phyloP scores from a whole-genome alignment of 768 basidiomycete species.

The Kwoniella mangroviensis region DNA sequence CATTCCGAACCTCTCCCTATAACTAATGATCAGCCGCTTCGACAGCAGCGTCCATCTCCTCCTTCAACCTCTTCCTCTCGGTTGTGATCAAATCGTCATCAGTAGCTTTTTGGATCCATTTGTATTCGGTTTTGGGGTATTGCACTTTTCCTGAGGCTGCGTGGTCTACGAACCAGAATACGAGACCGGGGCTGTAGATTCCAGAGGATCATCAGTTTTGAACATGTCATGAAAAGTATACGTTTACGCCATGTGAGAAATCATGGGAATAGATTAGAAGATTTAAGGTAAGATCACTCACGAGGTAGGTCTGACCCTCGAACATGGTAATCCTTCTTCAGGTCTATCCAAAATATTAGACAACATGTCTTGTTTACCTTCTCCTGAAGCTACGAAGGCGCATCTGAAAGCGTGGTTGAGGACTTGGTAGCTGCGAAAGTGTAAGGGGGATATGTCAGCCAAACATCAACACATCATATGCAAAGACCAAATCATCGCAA shows the following conservation, averaged over 20 bases:
- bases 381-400: conserved; percentile 86
- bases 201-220: background rate
- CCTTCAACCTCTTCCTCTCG: conserved; percentile 49
- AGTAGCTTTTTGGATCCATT: conserved; percentile 45
- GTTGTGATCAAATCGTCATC: conserved; percentile 41
- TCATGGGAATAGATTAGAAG: too few species aligned
- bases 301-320: conserved; percentile 72
- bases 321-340: conserved; percentile 77
- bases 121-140: conserved; percentile 49
- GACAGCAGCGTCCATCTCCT: conserved; percentile 51
- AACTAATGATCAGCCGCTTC: conserved; percentile 26
- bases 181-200: conserved; percentile 68
- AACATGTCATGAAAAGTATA: too few species aligned
- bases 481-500: too few species aligned
- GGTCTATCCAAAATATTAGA: conserved; percentile 76
- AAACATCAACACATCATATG: background rate
- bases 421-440: conserved; percentile 52
- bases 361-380: conserved; percentile 77
- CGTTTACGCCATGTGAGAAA: too few species aligned
- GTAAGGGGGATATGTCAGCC: conserved; percentile 3
- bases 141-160: conserved; percentile 65
- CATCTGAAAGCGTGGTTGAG: conserved; percentile 66
- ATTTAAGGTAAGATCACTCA: conserved; percentile 35
- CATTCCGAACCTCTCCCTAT: background rate
- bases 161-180: conserved; percentile 95